These are phyloP conservation scores for Mycena indigotica DNA, from an alignment of 768 basidiomycete species.

Conservation along the genomic window DNA sequence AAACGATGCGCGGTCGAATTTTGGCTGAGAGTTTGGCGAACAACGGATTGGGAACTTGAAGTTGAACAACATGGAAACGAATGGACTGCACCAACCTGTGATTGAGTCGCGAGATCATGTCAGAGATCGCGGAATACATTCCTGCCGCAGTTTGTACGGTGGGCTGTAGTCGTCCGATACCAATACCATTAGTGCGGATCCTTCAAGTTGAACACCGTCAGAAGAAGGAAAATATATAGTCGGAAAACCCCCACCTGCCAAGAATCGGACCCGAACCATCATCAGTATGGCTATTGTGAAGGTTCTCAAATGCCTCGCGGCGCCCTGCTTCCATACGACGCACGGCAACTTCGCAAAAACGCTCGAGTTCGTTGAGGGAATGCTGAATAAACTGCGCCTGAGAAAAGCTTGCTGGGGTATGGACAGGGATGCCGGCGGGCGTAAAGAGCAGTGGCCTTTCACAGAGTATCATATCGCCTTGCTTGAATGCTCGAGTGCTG, in stretches of 20 bases:
- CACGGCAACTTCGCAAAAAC: conserved; percentile 5
- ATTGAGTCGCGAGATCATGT: conserved; percentile 28
- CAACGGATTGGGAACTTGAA: conserved; percentile 20
- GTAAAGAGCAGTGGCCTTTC: conserved; percentile 1
- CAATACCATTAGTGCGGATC: conserved; percentile 30
- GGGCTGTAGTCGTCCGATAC: background rate
- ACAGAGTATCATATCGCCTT: background rate
- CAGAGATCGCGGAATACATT: conserved; percentile 15
- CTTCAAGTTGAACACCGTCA: too few species aligned
- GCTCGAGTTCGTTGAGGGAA: conserved; percentile 26
- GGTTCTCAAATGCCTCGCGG: conserved; percentile 25
- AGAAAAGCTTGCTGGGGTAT: background rate
- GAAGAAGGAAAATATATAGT: too few species aligned
- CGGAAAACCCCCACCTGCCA: too few species aligned
- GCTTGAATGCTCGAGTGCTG: background rate
- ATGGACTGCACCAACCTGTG: conserved; percentile 24
- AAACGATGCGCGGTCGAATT: conserved; percentile 29
- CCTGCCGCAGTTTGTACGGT: background rate
- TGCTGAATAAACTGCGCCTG: background rate
- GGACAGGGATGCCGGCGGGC: background rate
- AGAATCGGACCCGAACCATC: conserved; percentile 35
- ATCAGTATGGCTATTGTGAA: conserved; percentile 28
- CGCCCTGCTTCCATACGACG: conserved; percentile 25
- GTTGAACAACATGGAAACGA: background rate
- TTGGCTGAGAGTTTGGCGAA: conserved; percentile 22